Percentiles rank a stretch among this genome's conserved stretches.
Evolutionary conservation across 148 eudicot species (phyloP).

Genomic region (Heliosperma pusillum): DNA sequence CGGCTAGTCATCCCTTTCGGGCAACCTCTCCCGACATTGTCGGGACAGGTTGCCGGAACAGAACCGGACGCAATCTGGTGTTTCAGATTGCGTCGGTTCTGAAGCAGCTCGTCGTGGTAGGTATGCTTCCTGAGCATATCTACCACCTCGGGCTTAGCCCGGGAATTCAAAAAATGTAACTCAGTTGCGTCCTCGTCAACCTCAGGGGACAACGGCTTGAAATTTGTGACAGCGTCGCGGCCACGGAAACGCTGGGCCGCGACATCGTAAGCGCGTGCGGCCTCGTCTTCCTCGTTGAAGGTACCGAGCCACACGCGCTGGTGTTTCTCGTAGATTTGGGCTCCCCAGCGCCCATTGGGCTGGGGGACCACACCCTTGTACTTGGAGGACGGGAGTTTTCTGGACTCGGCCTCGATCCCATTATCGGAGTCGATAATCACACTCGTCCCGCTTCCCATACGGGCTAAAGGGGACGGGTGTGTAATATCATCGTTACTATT

Average conservation of each 20-base stretch:
- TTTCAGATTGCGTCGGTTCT: conserved; percentile 33
- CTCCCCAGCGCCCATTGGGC: conserved; percentile 94
- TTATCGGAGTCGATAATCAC: conserved; percentile 45
- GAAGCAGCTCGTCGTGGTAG: conserved; percentile 67
- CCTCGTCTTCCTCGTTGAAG: conserved; percentile 76
- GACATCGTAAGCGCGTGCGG: conserved; percentile 74
- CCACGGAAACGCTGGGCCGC: conserved; percentile 89
- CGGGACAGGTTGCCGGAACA: background rate
- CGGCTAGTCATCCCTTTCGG: conserved; percentile 22
- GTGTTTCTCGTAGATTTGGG: conserved; percentile 95
- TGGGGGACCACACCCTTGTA: conserved; percentile 95
- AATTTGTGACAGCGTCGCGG: conserved; percentile 85
- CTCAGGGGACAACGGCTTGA: conserved; percentile 40
- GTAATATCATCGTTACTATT: background rate
- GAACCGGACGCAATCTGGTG: background rate
- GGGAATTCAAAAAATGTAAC: conserved; percentile 45
- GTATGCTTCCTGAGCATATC: conserved; percentile 84
- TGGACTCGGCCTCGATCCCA: conserved; percentile 67
- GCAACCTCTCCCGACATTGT: background rate
- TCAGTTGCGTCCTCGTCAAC: conserved; percentile 34
- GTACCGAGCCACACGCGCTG: conserved; percentile 95
- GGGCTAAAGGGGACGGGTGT: conserved; percentile 11
- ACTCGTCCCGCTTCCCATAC: conserved; percentile 59
- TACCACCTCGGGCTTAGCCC: conserved; percentile 64
- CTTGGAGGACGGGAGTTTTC: conserved; percentile 72